phyloP scores from a whole-genome alignment of 2,329 filamentous ascomycete species.

The Ceratocystis variospora region DNA sequence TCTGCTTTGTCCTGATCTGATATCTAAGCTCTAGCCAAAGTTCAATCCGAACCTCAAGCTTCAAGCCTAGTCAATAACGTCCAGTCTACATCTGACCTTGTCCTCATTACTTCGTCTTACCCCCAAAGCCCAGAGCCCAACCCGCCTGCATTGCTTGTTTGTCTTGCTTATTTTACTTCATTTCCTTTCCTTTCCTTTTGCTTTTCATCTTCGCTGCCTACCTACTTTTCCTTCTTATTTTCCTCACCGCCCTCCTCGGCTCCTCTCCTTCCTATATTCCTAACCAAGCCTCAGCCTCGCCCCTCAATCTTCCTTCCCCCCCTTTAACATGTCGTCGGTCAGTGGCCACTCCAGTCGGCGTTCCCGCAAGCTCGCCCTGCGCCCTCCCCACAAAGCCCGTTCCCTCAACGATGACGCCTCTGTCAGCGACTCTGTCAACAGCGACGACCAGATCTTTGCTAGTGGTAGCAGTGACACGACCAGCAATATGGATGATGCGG shows the following conservation, averaged over 20 bases:
- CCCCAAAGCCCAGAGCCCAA: no score
- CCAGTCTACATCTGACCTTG: background rate
- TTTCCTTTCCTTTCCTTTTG: background rate
- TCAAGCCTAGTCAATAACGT: background rate
- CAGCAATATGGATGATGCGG: slow-evolving; percentile 43
- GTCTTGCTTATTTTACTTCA: background rate
- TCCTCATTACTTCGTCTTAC: background rate
- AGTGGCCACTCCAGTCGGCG: background rate
- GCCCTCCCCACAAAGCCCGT: slow-evolving; percentile 33
- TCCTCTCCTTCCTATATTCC: background rate
- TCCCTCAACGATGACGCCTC: slow-evolving; percentile 51
- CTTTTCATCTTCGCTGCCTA: background rate
- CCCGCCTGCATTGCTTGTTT: background rate
- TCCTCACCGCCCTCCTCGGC: slow-evolving; percentile 17
- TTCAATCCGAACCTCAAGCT: no score
- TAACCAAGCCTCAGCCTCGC: no score
- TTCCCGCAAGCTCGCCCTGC: slow-evolving; percentile 51
- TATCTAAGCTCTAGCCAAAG: no score
- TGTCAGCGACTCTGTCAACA: slow-evolving; percentile 48
- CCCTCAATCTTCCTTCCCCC: background rate
- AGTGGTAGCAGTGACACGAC: slow-evolving; percentile 44
- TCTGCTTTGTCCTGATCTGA: background rate
- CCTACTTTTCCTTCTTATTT: slow-evolving; percentile 12
- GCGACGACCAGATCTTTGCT: slow-evolving; percentile 46
- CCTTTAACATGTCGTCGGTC: slow-evolving; percentile 22